Conservation (phyloP, 179 eudicot species). For the Spinacia oleracea region DNA sequence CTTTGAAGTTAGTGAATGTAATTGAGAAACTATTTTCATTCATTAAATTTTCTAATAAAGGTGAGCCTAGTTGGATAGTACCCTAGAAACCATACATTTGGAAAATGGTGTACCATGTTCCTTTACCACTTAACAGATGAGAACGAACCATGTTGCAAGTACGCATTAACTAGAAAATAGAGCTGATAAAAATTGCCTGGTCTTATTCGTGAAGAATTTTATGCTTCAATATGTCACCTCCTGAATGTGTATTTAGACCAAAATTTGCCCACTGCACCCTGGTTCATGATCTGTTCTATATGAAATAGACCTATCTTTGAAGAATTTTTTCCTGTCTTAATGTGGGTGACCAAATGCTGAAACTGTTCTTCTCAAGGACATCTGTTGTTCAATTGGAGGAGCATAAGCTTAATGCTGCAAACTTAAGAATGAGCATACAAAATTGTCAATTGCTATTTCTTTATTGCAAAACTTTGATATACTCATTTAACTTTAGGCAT, state of each 20-base stretch:
- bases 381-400: background rate
- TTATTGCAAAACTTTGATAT: background rate
- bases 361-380: background rate
- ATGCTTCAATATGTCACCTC: background rate
- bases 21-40: background rate
- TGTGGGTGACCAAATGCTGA: background rate
- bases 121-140: background rate
- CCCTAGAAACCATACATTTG: no score
- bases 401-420: background rate
- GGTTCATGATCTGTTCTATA: background rate
- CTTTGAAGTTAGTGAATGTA: background rate
- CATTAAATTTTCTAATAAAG: no score
- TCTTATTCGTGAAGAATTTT: background rate
- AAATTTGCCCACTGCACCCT: background rate
- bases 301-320: background rate
- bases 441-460: background rate
- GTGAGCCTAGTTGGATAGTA: no score
- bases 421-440: background rate
- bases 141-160: background rate
- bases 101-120: background rate
- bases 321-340: background rate
- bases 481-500: background rate
- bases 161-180: background rate
- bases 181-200: background rate
- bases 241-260: background rate